Evolutionary conservation across 495 filamentous ascomycete species (phyloP).

Genomic region (Trypethelium eluteriae): DNA sequence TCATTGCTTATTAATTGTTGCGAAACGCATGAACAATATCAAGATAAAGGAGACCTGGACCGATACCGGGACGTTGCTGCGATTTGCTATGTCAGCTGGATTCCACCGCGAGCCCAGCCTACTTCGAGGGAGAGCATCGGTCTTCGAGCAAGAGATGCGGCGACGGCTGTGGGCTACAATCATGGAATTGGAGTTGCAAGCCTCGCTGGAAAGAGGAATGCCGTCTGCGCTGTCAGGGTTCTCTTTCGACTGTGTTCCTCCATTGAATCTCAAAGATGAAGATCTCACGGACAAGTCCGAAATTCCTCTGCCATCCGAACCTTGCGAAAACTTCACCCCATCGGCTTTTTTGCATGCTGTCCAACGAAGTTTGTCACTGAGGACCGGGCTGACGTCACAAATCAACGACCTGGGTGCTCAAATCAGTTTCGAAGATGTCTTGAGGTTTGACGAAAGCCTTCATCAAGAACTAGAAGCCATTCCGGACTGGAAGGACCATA

Average conservation of each 20-base stretch:
- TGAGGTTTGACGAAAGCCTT: slow-evolving; percentile 23
- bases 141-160: slow-evolving; percentile 26
- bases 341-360: slow-evolving; percentile 18
- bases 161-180: slow-evolving; percentile 24
- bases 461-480: slow-evolving; percentile 19
- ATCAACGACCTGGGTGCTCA: slow-evolving; percentile 24
- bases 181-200: slow-evolving; percentile 24
- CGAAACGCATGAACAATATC: slow-evolving; percentile 13
- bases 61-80: slow-evolving; percentile 20
- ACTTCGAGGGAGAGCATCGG: slow-evolving; percentile 20
- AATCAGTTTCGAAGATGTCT: slow-evolving; percentile 23
- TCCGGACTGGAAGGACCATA: slow-evolving; percentile 16
- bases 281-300: slow-evolving; percentile 15
- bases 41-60: slow-evolving; percentile 26
- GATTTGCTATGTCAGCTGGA: slow-evolving; percentile 27
- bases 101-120: slow-evolving; percentile 25
- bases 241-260: slow-evolving; percentile 22
- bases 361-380: slow-evolving; percentile 17
- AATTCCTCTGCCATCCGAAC: slow-evolving; percentile 10
- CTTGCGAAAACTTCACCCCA: slow-evolving; percentile 14
- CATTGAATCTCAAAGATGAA: slow-evolving; percentile 24
- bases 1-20: slow-evolving; percentile 20
- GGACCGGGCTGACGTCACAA: slow-evolving; percentile 18
- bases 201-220: slow-evolving; percentile 26
- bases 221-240: slow-evolving; percentile 16